These are phyloP conservation scores for Pseudogymnoascus sp. DNA, from an alignment of 2,329 filamentous ascomycete genomes.

Conservation along the genomic window DNA sequence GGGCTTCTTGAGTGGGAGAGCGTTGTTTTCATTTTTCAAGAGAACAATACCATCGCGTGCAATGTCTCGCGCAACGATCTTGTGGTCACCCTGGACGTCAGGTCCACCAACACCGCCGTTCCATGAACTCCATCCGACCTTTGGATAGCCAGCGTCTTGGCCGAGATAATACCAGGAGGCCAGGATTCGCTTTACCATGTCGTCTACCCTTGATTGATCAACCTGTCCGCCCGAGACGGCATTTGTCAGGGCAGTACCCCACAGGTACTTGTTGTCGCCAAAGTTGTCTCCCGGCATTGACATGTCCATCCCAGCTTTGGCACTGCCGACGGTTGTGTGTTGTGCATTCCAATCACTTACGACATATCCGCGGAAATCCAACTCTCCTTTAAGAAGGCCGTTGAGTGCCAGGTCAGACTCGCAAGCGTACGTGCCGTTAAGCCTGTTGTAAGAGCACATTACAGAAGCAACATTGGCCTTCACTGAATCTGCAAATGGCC, in stretches of 20 bases:
- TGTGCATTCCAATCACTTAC: conserved; percentile 72
- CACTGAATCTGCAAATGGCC: conserved; percentile 62
- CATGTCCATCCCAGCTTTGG: conserved; percentile 68
- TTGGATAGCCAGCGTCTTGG: conserved; percentile 44
- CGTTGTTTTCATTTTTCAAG: conserved; percentile 56
- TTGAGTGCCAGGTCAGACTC: conserved; percentile 57
- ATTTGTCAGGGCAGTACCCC: conserved; percentile 47
- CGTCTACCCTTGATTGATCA: conserved; percentile 54
- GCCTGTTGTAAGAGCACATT: conserved; percentile 70
- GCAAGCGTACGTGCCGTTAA: conserved; percentile 64
- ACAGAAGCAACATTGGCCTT: conserved; percentile 57
- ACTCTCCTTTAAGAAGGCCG: conserved; percentile 59
- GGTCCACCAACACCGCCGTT: conserved; percentile 25
- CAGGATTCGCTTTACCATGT: conserved; percentile 61
- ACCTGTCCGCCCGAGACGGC: conserved; percentile 53
- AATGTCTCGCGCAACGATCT: conserved; percentile 53
- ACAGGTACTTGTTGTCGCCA: conserved; percentile 45
- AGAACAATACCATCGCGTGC: conserved; percentile 55
- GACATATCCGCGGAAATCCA: conserved; percentile 70
- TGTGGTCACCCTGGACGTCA: conserved; percentile 54
- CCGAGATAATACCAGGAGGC: conserved; percentile 54
- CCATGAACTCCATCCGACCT: conserved; percentile 40
- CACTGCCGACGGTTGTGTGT: conserved; percentile 61
- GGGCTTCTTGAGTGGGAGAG: conserved; percentile 52
- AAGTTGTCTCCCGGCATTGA: conserved; percentile 67